Conservation (phyloP, 78 protist genomes). For the Guillardia theta region DNA sequence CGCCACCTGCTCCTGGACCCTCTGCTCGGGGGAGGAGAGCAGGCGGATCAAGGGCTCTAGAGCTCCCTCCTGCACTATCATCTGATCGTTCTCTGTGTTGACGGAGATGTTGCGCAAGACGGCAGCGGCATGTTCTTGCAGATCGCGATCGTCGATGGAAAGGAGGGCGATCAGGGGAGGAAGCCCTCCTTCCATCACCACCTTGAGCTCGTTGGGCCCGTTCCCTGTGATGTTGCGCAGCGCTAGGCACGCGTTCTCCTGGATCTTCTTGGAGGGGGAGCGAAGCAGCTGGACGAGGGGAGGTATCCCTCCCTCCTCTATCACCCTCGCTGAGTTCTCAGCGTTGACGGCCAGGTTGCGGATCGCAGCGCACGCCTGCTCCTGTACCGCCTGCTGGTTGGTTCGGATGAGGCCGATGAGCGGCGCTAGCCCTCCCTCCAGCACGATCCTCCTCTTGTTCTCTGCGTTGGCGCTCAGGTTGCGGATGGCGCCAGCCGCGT, state of each 20-base stretch:
- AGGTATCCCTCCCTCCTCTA: constrained; percentile 18
- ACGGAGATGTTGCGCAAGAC: constrained; percentile 27
- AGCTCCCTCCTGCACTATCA: constrained; percentile 38
- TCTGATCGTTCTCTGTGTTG: constrained; percentile 32
- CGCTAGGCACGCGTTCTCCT: constrained; percentile 38
- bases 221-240: constrained; percentile 39
- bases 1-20: constrained; percentile 34
- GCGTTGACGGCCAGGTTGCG: not conserved
- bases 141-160: constrained; percentile 12
- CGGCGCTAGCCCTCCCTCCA: constrained; percentile 26
- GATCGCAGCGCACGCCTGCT: constrained; percentile 23
- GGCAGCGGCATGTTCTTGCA: constrained; percentile 15
- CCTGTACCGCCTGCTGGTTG: not conserved
- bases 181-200: constrained; percentile 34
- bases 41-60: constrained; percentile 17
- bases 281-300: constrained; percentile 30
- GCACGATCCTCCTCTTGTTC: constrained; percentile 23
- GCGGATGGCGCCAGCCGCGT: constrained; percentile 28
- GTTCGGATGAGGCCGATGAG: constrained; percentile 22
- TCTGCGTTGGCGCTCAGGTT: constrained; percentile 3
- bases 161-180: constrained; percentile 39
- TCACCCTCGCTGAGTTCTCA: not conserved
- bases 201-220: constrained; percentile 37
- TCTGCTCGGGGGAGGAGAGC: constrained; percentile 35
- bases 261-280: constrained; percentile 30